A percentile compares a stretch with the other conserved stretches of the same genome.
Evolutionary conservation across 345 rosid species (phyloP).

Genomic region (Psidium friedrichsthalianum): DNA sequence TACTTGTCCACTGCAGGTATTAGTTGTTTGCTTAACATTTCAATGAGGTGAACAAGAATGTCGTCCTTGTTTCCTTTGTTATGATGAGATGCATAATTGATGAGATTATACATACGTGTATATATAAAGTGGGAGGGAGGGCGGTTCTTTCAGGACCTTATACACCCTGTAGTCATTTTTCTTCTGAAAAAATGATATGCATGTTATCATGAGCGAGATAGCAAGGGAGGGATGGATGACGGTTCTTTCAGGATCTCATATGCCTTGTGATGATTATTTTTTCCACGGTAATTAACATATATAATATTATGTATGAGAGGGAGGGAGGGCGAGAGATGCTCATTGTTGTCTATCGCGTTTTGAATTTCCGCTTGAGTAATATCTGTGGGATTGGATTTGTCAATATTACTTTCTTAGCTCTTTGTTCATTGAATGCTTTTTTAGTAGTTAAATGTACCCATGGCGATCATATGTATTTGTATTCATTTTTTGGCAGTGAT

Average conservation of each 20-base stretch:
- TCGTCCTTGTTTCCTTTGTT: background rate
- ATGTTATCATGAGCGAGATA: no score
- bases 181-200: no score
- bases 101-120: background rate
- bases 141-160: no score
- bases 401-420: background rate
- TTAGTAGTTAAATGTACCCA: background rate
- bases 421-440: background rate
- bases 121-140: background rate
- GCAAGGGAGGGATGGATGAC: background rate
- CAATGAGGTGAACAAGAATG: background rate
- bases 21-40: background rate
- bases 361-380: background rate
- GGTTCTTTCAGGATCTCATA: background rate
- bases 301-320: no score
- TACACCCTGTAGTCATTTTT: no score
- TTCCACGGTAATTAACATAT: background rate
- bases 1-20: conserved; percentile 97
- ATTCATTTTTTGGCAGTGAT: conserved; percentile 45
- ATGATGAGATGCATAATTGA: background rate
- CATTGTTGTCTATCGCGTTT: background rate
- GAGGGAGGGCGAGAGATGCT: background rate
- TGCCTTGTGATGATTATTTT: background rate
- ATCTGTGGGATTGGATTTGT: background rate
- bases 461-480: background rate